Conservation (phyloP, 208 protist species). For the Angomonas deanei region DNA sequence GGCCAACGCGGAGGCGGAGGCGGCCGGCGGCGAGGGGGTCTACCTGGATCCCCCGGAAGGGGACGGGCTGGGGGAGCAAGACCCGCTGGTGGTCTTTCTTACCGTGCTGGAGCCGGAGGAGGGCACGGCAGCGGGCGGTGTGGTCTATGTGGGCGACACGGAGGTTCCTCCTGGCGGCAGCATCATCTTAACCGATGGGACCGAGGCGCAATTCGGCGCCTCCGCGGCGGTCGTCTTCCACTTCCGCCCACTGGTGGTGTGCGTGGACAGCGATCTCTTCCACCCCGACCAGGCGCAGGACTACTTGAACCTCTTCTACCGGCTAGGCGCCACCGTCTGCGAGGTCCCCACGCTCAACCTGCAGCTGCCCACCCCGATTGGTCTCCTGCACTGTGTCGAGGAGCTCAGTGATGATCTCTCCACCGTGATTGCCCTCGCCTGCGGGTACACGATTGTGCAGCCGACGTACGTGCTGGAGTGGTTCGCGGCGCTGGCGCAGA, state of each 20-base stretch:
- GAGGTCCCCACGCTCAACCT: constrained; percentile 16
- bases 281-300: constrained; percentile 35
- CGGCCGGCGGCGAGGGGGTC: constrained; percentile 11
- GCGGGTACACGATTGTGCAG: constrained; percentile 65
- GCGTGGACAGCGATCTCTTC: constrained; percentile 36
- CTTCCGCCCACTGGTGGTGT: constrained; percentile 73
- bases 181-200: constrained; percentile 34
- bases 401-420: constrained; percentile 44
- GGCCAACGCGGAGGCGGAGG: constrained; percentile 10
- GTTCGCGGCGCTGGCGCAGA: constrained; percentile 63
- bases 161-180: constrained; percentile 22
- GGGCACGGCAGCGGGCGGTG: constrained; percentile 9
- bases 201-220: constrained; percentile 43
- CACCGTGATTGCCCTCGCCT: constrained; percentile 58
- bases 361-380: constrained; percentile 37
- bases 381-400: constrained; percentile 47
- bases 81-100: constrained; percentile 56
- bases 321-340: constrained; percentile 68
- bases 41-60: background rate
- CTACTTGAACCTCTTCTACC: constrained; percentile 44
- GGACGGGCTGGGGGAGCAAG: constrained; percentile 7
- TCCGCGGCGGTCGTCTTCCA: constrained; percentile 31
- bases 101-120: constrained; percentile 23
- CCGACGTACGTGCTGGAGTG: constrained; percentile 75
- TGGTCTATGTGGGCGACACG: constrained; percentile 26